These are phyloP conservation scores for Penicillium sp. DNA, from an alignment of 2,329 filamentous ascomycete species.

Conservation along the genomic window DNA sequence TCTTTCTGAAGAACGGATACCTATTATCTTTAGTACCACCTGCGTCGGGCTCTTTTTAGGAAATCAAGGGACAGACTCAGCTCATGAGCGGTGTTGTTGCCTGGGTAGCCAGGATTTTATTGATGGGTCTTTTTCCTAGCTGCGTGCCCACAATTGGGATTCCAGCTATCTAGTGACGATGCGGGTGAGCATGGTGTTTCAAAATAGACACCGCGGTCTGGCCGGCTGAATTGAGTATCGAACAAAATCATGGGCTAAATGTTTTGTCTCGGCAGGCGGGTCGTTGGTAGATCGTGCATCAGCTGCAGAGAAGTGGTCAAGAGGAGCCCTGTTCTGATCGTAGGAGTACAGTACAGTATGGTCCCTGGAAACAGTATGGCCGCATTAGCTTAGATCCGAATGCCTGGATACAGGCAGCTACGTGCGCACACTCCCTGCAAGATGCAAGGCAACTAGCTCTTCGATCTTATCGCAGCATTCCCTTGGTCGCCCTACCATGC, in stretches of 20 bases:
- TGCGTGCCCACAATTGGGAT: background rate
- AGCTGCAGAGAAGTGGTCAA: background rate
- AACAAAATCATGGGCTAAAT: background rate
- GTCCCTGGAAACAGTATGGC: background rate
- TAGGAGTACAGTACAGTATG: background rate
- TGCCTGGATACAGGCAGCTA: background rate
- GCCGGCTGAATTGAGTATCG: background rate
- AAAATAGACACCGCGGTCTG: background rate
- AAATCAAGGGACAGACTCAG: background rate
- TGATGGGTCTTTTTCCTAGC: background rate
- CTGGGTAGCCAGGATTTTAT: background rate
- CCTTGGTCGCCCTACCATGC: background rate
- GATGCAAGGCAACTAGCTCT: background rate
- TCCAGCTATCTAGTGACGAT: background rate
- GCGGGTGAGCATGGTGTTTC: background rate
- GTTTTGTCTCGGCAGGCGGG: background rate
- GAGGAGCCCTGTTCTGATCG: background rate
- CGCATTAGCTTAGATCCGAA: background rate
- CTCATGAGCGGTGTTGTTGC: background rate
- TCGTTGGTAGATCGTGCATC: background rate
- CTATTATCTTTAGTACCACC: background rate
- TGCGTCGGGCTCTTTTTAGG: background rate
- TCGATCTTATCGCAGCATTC: background rate
- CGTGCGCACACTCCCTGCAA: background rate
- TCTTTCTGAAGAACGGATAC: background rate